Base-by-base conservation (phyloP, 78 protist genomes). In the Polysphondylium violaceum region DNA sequence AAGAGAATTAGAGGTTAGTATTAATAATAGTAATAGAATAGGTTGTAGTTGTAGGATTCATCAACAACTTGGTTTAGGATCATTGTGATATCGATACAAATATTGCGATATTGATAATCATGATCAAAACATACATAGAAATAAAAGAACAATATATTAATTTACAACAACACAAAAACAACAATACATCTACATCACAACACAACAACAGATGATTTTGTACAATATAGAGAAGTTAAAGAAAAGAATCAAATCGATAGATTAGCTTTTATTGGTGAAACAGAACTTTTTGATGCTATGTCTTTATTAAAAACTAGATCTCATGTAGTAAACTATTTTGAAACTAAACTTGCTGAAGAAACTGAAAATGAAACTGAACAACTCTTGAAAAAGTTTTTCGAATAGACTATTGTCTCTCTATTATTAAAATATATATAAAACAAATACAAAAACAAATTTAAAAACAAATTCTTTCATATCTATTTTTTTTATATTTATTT, bases 251-350 rank as follows among this genome's bases (percentile, higher is more conserved):
- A 68, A 51, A 56, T 83, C 9, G 90, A 83, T 83, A 50, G 90
- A 53, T 33, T 83, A 31, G 76, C 90, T 56, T 83, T 83, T 50
- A 83, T 83, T 83, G 90, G 90, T 58, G 90, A 83, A 31, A 83
- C 90, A 9, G 90, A 83, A 58, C 58, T 83, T 38, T 83, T 69
- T 44, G 90, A 83, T 41, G 77, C 90, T 14, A 74, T 83, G 41
- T 83, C 90, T 56, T 64, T 83, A 23, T 58, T 83, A 51, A 83
- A 83, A 74, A 83, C 90, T 27, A 83, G 90, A 83, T 25, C 51
- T 40, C 90, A 83, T 33, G 90, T 83, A 29, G 90, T 83, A n/a
- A 83, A 83, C 40, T 83, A 83, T 69, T 83, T 83, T 43, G 90
- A 83, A 40, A 58, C 56, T 27, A 21, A 40, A 7, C 43, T 41